Conservation (phyloP, 495 filamentous ascomycete genomes). For the Parathielavia appendiculata region DNA sequence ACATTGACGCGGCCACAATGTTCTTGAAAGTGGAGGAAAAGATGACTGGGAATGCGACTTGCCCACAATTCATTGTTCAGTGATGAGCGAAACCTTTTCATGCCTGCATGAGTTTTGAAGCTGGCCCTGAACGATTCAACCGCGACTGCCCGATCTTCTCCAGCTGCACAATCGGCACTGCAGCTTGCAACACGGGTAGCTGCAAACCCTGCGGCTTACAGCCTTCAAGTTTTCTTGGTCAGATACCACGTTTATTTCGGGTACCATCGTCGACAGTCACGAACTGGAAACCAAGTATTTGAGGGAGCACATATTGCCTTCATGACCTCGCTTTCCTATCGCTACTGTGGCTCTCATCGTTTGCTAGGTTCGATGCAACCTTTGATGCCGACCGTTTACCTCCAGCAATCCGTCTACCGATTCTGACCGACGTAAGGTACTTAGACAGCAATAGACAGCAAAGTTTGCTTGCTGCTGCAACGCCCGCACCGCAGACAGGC, state of each 20-base stretch:
- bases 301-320: neutral
- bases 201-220: conserved; percentile 1
- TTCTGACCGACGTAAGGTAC: neutral
- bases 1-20: neutral
- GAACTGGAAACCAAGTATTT: neutral
- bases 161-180: neutral
- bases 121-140: neutral
- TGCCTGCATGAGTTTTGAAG: neutral
- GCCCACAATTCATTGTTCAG: neutral
- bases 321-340: neutral
- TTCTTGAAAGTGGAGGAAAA: conserved; percentile 2
- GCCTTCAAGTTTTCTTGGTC: neutral
- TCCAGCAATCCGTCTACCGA: neutral
- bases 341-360: neutral
- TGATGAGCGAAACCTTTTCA: neutral
- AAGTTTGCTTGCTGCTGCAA: neutral
- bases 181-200: conserved; percentile 2
- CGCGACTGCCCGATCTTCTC: conserved; percentile 4
- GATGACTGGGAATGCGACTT: neutral
- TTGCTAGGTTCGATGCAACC: neutral
- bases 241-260: neutral
- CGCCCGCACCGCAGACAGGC: neutral
- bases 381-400: neutral
- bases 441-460: too few relatives aligned
- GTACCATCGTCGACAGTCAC: neutral